Conservation (phyloP, 176 grass and related monocot species). For the Puccinellia tenuiflora region DNA sequence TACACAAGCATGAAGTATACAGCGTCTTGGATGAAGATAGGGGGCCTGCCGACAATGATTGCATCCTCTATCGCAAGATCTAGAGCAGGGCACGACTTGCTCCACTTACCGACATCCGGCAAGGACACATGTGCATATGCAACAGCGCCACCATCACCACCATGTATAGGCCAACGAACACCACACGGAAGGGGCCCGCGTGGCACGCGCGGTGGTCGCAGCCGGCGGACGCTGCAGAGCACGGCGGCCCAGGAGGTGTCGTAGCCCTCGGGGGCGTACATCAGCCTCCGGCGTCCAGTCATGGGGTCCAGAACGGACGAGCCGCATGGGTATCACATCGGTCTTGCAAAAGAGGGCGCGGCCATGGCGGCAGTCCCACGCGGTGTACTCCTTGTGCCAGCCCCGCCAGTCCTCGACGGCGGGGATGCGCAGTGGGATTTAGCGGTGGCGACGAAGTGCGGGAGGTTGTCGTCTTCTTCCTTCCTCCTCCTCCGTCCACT, state of each 20-base stretch:
- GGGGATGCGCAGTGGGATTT: neutral
- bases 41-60: neutral
- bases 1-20: neutral
- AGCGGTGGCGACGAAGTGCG: neutral
- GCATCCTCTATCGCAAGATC: neutral
- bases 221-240: neutral
- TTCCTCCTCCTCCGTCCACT: neutral
- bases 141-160: neutral
- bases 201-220: neutral
- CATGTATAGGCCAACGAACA: neutral
- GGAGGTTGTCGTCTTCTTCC: neutral
- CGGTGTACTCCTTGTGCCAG: neutral
- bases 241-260: neutral
- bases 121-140: neutral
- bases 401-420: neutral
- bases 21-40: neutral
- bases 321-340: neutral
- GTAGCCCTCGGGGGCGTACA: neutral
- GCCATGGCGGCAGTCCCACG: conserved; percentile 55
- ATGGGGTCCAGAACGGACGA: neutral
- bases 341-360: conserved; percentile 49
- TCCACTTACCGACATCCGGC: neutral
- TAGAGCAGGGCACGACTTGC: neutral
- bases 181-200: neutral
- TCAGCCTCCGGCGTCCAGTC: neutral